phyloP scores from a whole-genome alignment of 2,329 filamentous ascomycete species.

The Penicillium sp. region DNA sequence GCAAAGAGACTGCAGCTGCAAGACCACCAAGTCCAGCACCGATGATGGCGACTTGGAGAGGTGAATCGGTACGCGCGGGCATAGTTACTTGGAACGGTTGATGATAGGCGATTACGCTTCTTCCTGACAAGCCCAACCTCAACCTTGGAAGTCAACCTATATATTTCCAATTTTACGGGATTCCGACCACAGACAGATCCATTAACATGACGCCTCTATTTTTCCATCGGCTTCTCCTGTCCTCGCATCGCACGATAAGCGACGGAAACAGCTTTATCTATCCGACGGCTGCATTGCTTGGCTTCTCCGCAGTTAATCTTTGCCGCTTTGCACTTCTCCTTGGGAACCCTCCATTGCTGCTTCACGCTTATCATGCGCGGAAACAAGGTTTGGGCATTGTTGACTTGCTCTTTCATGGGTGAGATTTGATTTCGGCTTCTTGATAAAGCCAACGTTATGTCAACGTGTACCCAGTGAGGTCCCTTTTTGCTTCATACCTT shows the following conservation, averaged over 20 bases:
- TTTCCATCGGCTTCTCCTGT: not conserved
- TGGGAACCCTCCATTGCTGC: not conserved
- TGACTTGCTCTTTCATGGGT: not conserved
- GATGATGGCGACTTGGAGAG: slow-evolving; percentile 27
- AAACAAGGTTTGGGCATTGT: slow-evolving; percentile 5
- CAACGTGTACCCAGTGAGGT: not conserved
- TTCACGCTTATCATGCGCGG: not conserved
- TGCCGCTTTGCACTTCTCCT: slow-evolving; percentile 4
- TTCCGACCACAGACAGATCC: too few relatives aligned
- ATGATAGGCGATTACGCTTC: not conserved
- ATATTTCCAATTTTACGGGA: not conserved
- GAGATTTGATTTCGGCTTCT: not conserved
- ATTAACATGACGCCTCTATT: not conserved
- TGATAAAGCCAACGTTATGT: slow-evolving; percentile 5
- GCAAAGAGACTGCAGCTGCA: slow-evolving; percentile 21
- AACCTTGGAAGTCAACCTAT: not conserved
- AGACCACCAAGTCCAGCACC: slow-evolving; percentile 16
- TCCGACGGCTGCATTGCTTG: slow-evolving; percentile 24
- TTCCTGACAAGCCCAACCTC: not conserved
- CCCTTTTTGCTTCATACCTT: not conserved
- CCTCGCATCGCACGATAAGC: not conserved
- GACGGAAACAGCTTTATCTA: slow-evolving; percentile 22
- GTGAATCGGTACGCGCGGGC: slow-evolving; percentile 25
- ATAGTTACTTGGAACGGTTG: slow-evolving; percentile 6
- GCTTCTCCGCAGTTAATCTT: slow-evolving; percentile 12